A percentile compares a stretch with the other conserved stretches of the same genome.
Conservation (phyloP, 148 eudicot genomes). For the Rheum nobile region DNA sequence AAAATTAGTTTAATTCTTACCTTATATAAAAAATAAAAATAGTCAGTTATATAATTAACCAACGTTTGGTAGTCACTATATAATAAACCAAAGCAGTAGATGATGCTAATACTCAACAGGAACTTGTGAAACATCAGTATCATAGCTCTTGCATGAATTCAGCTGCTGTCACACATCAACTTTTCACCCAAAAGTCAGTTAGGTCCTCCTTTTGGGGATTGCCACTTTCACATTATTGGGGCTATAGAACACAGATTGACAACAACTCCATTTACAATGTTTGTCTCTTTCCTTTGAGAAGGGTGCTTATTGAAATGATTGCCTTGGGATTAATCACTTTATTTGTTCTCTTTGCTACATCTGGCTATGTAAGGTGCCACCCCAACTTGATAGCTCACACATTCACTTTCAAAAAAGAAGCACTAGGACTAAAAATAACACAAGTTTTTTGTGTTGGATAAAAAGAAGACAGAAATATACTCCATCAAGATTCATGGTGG, state of each 20-base stretch:
- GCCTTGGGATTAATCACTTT: not conserved
- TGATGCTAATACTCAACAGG: not conserved
- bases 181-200: not conserved
- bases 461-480: not conserved
- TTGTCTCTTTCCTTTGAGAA: not conserved
- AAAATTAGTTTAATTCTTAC: too few relatives aligned
- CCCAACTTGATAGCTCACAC: not conserved
- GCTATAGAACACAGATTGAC: not conserved
- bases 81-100: not conserved
- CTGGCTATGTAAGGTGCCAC: not conserved
- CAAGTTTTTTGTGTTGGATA: not conserved
- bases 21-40: too few relatives aligned
- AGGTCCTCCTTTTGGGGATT: conserved; percentile 1
- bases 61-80: not conserved
- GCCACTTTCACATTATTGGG: conserved; percentile 2
- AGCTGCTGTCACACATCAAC: conserved; percentile 1
- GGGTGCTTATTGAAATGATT: not conserved
- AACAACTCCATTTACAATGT: not conserved
- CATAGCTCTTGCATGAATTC: not conserved
- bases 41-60: too few relatives aligned
- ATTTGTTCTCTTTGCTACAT: not conserved
- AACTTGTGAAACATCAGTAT: not conserved
- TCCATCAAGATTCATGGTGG: not conserved
- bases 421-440: not conserved
- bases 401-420: not conserved